These are phyloP conservation scores for Xylaria palmicola DNA, from an alignment of 495 filamentous ascomycete genomes.

Conservation along the genomic window DNA sequence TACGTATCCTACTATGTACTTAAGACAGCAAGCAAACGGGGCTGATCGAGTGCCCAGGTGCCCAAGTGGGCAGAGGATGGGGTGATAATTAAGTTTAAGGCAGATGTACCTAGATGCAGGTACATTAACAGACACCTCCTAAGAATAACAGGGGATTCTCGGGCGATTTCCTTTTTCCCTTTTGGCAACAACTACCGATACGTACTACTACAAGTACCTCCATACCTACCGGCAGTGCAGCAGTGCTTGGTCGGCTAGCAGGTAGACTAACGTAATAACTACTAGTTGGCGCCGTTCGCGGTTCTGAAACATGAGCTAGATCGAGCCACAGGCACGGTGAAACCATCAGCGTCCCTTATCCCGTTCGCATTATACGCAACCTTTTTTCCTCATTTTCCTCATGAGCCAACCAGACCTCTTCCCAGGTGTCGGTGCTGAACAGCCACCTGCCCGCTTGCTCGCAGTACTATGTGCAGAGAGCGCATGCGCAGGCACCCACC, in stretches of 20 bases:
- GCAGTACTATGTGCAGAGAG: background rate
- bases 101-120: no score
- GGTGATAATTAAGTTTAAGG: background rate
- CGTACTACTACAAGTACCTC: no score
- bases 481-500: no score
- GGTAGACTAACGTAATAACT: no score
- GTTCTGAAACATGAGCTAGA: slow-evolving; percentile 10
- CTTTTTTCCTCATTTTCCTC: background rate
- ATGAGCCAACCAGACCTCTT: background rate
- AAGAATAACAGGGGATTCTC: background rate
- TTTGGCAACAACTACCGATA: no score
- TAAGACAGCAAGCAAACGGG: no score
- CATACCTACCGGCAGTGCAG: no score
- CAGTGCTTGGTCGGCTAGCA: no score
- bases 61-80: background rate
- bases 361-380: background rate
- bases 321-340: slow-evolving; percentile 1
- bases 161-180: background rate
- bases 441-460: background rate
- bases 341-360: slow-evolving; percentile 1
- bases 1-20: no score
- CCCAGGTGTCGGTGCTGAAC: background rate
- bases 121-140: no score
- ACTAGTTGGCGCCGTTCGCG: background rate
- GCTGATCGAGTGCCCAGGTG: background rate